Conservation (phyloP, 331 rosid species). For the Stylosanthes scabra region DNA sequence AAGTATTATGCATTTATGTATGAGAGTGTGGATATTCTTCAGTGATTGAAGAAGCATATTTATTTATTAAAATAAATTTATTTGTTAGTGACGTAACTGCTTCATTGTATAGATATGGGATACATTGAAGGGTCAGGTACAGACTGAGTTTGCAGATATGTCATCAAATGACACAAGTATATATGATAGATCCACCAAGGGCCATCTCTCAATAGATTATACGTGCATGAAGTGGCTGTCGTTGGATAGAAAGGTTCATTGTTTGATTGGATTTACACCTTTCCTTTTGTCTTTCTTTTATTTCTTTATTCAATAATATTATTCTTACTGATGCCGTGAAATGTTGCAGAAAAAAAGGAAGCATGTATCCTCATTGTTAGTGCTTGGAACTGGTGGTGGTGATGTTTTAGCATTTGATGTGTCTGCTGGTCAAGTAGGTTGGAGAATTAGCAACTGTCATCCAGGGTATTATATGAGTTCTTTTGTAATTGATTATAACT, state of each 20-base stretch:
- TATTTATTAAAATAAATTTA: not conserved
- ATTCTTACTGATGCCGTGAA: conserved; percentile 15
- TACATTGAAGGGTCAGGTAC: conserved; percentile 80
- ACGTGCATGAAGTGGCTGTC: conserved; percentile 96
- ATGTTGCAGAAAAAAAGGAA: conserved; percentile 80
- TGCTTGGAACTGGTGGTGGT: conserved; percentile 94
- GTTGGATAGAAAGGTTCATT: conserved; percentile 68
- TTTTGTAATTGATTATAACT: not conserved
- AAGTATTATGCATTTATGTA: not conserved
- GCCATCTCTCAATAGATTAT: conserved; percentile 91
- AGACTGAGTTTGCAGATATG: conserved; percentile 87
- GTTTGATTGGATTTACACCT: not conserved
- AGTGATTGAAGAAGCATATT: not conserved
- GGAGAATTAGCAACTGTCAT: conserved; percentile 88
- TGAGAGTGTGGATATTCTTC: not conserved
- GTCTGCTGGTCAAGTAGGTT: conserved; percentile 79
- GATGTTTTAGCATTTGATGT: conserved; percentile 88
- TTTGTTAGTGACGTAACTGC: not conserved
- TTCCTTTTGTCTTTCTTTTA: not conserved
- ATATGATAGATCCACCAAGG: conserved; percentile 54
- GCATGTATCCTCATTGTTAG: conserved; percentile 63
- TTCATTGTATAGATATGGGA: conserved; percentile 77
- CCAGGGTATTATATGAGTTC: conserved; percentile 64
- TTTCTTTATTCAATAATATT: not conserved
- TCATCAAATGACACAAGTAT: conserved; percentile 55